Base-by-base conservation (phyloP, 495 filamentous ascomycete genomes). In the Penicilliopsis zonata region DNA sequence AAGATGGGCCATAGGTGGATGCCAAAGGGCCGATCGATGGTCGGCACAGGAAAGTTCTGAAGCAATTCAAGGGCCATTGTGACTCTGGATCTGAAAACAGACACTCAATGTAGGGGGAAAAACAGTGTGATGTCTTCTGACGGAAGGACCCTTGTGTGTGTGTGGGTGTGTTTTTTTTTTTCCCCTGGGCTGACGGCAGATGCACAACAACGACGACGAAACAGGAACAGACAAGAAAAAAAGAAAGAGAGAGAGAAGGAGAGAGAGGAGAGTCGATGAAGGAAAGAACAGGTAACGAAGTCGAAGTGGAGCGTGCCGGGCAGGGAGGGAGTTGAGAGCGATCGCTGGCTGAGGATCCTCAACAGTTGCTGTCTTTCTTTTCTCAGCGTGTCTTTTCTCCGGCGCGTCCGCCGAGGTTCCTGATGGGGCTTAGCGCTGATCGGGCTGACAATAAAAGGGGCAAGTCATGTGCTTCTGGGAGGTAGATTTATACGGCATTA, bases 1-100 rank as follows among this genome's bases (percentile, higher is more conserved):
- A 96, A 98, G 60, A 90, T 72, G 37, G 90, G 88, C 90, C 90
- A 98, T 59, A 96, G 59, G 26, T 81, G 63, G 38, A 95, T 66
- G 50, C 87, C 90, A 52, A 98, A 95, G 9, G 90, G 90, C 44
- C 82, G 74, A 53, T 95, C 87, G 43, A 95, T 65, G 21, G 82
- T 83, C 17, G 88, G 88, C 34, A 76, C 30, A 31, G 78, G 78
- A 31, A 88, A 42, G 37, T 74, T 50, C 43, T 81, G 70, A 38
- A 80, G 60, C 34, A 78, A 52, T 37, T 80, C 67, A 44, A 71
- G 59, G 18, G 52, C 54, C 52, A 63, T 54, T 36, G 32, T 49
- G 49, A 35, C 41, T 28, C 24, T 13, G 9, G n/a, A n/a, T n/a
- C n/a, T n/a, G n/a, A n/a, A n/a, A n/a, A n/a, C n/a, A n/a, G n/a